A percentile compares a stretch with the other conserved stretches of the same genome.
phyloP scores from a whole-genome alignment of 2,329 filamentous ascomycete species.

The Beauveria caledonica region DNA sequence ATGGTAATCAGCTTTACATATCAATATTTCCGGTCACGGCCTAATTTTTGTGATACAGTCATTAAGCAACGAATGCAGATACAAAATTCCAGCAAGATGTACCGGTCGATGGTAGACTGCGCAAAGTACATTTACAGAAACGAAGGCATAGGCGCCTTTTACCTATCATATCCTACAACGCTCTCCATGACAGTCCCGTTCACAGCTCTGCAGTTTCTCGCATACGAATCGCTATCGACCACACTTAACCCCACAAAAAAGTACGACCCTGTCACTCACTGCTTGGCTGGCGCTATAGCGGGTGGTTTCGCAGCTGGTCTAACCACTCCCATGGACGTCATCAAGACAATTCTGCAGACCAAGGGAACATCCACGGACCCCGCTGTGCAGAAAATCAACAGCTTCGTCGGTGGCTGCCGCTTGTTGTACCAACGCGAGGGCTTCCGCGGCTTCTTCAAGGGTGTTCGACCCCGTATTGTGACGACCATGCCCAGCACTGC shows the following conservation, averaged over 20 bases:
- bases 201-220: slow-evolving; percentile 92
- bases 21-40: background rate
- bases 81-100: slow-evolving; percentile 79
- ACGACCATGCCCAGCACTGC: slow-evolving; percentile 98
- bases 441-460: slow-evolving; percentile 82
- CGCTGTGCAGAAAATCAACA: slow-evolving; percentile 78
- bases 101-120: slow-evolving; percentile 80
- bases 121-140: slow-evolving; percentile 78
- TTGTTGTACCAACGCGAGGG: slow-evolving; percentile 82
- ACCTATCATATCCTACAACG: slow-evolving; percentile 96
- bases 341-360: slow-evolving; percentile 96
- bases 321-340: slow-evolving; percentile 94
- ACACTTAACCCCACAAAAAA: slow-evolving; percentile 76
- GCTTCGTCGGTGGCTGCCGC: slow-evolving; percentile 68
- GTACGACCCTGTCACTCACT: slow-evolving; percentile 93
- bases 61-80: slow-evolving; percentile 99
- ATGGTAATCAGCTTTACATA: slow-evolving; percentile 54
- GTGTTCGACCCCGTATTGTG: slow-evolving; percentile 80
- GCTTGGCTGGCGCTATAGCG: slow-evolving; percentile 81
- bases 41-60: slow-evolving; percentile 45
- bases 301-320: slow-evolving; percentile 89
- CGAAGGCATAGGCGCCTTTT: slow-evolving; percentile 88
- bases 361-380: slow-evolving; percentile 73
- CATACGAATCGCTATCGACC: slow-evolving; percentile 94
- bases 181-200: slow-evolving; percentile 98